Conservation (phyloP, 2,329 filamentous ascomycete genomes). For the Neocatenulostroma microsporum region DNA sequence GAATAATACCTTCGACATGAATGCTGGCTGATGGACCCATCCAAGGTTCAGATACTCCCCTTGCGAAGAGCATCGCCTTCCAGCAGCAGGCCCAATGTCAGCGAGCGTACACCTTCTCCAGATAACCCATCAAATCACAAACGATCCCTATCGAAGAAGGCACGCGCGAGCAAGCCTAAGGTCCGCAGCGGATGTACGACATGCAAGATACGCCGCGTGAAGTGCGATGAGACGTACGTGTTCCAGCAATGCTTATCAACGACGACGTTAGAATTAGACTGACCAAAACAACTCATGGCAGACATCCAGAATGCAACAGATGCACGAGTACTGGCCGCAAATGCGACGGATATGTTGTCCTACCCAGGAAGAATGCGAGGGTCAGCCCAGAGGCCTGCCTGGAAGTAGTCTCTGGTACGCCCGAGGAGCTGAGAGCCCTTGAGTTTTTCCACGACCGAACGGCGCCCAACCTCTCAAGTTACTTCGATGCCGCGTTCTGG, state of each 20-base stretch:
- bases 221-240: slow-evolving; percentile 6
- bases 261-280: too few relatives aligned
- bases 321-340: slow-evolving; percentile 49
- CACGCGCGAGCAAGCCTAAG: slow-evolving; percentile 7
- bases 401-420: not conserved
- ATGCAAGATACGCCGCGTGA: slow-evolving; percentile 10
- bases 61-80: too few relatives aligned
- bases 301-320: slow-evolving; percentile 43
- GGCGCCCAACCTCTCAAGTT: slow-evolving; percentile 22
- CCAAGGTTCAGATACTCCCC: too few relatives aligned
- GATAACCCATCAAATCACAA: too few relatives aligned
- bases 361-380: too few relatives aligned
- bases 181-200: slow-evolving; percentile 7
- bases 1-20: too few relatives aligned
- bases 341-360: slow-evolving; percentile 48
- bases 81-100: too few relatives aligned
- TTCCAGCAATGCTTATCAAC: too few relatives aligned
- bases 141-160: too few relatives aligned
- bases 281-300: too few relatives aligned
- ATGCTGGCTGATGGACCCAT: too few relatives aligned
- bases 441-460: slow-evolving; percentile 24
- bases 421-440: slow-evolving; percentile 21
- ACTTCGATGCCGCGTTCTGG: slow-evolving; percentile 26
- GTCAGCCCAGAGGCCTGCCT: slow-evolving; percentile 9
- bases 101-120: too few relatives aligned